Evolutionary conservation across 129 eudicot genomes (phyloP), one percentile per base, ranked within the genome.

Genomic region (Kitagawia praeruptora): DNA sequence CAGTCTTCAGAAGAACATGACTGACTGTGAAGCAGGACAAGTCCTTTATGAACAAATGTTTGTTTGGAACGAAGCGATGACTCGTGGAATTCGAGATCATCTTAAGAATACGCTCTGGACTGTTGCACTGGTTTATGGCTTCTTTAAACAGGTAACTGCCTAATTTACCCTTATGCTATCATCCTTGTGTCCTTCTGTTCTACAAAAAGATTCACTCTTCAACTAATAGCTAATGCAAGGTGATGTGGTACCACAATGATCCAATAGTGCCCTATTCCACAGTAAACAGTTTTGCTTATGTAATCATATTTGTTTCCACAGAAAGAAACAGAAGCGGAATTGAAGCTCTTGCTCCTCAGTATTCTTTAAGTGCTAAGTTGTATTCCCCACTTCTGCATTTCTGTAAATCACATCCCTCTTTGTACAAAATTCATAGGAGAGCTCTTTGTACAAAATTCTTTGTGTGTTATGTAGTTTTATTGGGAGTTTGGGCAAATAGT

Each of bases 1-100:
- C 77, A 89, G 91, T 83, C 87, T 96, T 79, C 99, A 96, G 81
- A 96, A 89, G 82, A 96, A 96, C 83, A 78, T 90, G 45, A 83
- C 88, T 63, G 81, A 89, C 79, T 84, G 77, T 34, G 85, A 82
- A 72, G 71, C 87, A 42, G 93, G 91, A 72, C 77, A 81, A 38
- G 41, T 23, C 27, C 81, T 76, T 79, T 89, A 96, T 25, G 99
- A 96, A 84, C 87, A 95, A 58, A 87, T 96, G 97, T 96, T 92
- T 77, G 99, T 96, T 6, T 96, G 99, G 99, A 96, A 96, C 78
- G 96, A 89, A 86, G 92, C 86, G 84, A 82, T 96, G 78, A 90
- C 92, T n/a, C 89, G 91, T 42, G 90, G 87, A 19, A 89, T 96
- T 75, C 95, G 89, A 67, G 84, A 86, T 85, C 99, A 86, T 72